These are phyloP conservation scores for Phytopythium oedochilum DNA, from an alignment of 352 stramenopile species.

Conservation along the genomic window DNA sequence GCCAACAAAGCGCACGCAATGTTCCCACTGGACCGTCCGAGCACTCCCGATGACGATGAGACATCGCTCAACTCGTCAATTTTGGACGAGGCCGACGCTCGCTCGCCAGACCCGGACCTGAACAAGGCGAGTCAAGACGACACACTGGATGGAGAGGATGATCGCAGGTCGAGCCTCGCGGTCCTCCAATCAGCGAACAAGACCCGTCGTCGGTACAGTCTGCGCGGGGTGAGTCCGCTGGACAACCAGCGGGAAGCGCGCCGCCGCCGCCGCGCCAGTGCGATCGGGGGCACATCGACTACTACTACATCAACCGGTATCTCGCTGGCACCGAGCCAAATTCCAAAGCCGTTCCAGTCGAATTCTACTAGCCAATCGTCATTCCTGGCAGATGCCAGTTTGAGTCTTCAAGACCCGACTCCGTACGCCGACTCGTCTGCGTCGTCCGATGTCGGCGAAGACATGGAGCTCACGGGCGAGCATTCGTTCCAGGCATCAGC, in stretches of 20 bases:
- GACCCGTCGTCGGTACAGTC: conserved; percentile 47
- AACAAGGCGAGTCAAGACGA: conserved; percentile 33
- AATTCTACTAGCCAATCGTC: conserved; percentile 23
- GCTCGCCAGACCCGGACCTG: conserved; percentile 18
- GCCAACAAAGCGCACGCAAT: conserved; percentile 49
- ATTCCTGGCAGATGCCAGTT: conserved; percentile 35
- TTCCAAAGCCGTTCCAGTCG: conserved; percentile 1
- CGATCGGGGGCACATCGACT: conserved; percentile 16
- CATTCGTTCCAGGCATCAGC: conserved; percentile 44
- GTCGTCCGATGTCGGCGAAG: conserved; percentile 72
- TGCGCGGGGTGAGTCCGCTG: conserved; percentile 74
- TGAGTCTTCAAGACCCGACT: conserved; percentile 15
- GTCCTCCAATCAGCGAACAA: conserved; percentile 23
- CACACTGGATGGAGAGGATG: not conserved
- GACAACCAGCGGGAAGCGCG: conserved; percentile 66
- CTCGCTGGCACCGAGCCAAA: not conserved
- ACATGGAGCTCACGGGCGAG: conserved; percentile 87
- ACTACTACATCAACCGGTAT: conserved; percentile 4
- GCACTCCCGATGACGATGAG: conserved; percentile 60
- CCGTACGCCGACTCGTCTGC: conserved; percentile 75
- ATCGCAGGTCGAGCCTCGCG: conserved; percentile 25
- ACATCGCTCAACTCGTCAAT: conserved; percentile 84
- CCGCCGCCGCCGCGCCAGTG: conserved; percentile 39
- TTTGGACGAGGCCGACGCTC: conserved; percentile 65
- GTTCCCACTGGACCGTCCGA: conserved; percentile 55